Percentiles rank a stretch among this genome's conserved stretches.
These are phyloP conservation scores for Podaxis sp. DNA, from an alignment of 768 basidiomycete species.

Conservation along the genomic window DNA sequence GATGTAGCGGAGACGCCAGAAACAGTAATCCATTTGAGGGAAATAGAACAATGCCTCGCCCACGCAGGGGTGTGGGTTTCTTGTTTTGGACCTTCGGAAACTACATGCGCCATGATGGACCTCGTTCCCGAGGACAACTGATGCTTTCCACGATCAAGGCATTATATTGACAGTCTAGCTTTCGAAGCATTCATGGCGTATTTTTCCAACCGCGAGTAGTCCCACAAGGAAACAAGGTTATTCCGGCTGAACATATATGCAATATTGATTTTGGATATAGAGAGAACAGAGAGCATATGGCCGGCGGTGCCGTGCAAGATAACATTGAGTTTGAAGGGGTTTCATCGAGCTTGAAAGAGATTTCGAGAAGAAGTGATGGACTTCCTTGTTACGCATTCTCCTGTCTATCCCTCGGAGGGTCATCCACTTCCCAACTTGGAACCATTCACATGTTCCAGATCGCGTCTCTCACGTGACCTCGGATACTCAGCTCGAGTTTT, in stretches of 20 bases:
- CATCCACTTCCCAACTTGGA: not conserved
- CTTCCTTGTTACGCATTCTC: not conserved
- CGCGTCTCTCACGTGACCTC: conserved; percentile 7
- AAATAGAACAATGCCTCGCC: not conserved
- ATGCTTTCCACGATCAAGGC: not conserved
- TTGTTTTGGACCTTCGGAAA: conserved; percentile 5
- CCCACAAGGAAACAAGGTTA: not conserved
- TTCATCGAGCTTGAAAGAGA: conserved; percentile 1
- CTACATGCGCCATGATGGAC: conserved; percentile 5
- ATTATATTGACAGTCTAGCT: not conserved
- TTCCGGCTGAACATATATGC: not conserved
- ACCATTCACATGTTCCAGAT: not conserved
- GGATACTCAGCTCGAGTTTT: not conserved
- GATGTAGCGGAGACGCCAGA: not conserved
- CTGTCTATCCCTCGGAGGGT: not conserved
- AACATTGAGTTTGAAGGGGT: not conserved
- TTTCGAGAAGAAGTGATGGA: not conserved
- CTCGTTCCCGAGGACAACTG: conserved; percentile 10
- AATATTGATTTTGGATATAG: not conserved
- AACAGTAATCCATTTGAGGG: not conserved
- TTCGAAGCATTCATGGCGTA: not conserved
- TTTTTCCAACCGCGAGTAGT: not conserved
- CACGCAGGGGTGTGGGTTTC: not conserved
- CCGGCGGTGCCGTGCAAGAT: conserved; percentile 3
- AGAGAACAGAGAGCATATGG: not conserved